Base-by-base conservation (phyloP, 202 grass and related monocot species). In the Carex arenaria region DNA sequence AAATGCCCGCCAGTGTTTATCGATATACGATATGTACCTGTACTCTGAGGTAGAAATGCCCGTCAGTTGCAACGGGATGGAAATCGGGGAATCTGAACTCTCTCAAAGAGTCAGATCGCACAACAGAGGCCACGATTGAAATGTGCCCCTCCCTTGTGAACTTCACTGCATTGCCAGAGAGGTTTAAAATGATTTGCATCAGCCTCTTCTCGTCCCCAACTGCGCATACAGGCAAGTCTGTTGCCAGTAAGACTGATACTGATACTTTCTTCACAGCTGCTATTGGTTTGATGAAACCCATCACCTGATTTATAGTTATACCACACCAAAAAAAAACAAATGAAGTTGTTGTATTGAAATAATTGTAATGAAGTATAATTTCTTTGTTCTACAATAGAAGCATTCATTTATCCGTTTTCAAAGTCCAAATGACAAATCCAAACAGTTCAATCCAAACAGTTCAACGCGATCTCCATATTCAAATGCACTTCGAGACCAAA, bases 131-230 rank as follows among this genome's bases (percentile, higher is more conserved):
- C 83, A 86, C 54, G 36, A 98, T 84, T 45, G 96, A 90, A 70
- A 98, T 92, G 63, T 93, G 88, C n/a, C 96, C 96, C 86, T 95
- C 96, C 88, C 93, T 96, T 10, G 96, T 99, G 85, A 92, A 99
- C 79, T 99, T 96, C 30, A 99, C 93, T 61, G 96, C 96, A 71
- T 96, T 99, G 7, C 93, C 91, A 68, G 83, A 90, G 45, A 96
- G 87, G 86, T 99, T 99, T 31, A 99, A 67, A 82, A 99, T 93
- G 73, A 93, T 96, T 82, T 94, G 96, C 91, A 99, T 87, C 49
- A 99, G 86, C 34, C 93, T 89, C 77, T 99, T 96, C 86, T 96
- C 91, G 4, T 99, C 96, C 2, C 96, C 96, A 85, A 93, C 80
- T n/a, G 91, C 89, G 68, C 83, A 91, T 26, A 94, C 84, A 0